Evolutionary conservation across 140 eudicot genomes (phyloP), one percentile per base, ranked within the genome.

Genomic region (Senecio squalidus): DNA sequence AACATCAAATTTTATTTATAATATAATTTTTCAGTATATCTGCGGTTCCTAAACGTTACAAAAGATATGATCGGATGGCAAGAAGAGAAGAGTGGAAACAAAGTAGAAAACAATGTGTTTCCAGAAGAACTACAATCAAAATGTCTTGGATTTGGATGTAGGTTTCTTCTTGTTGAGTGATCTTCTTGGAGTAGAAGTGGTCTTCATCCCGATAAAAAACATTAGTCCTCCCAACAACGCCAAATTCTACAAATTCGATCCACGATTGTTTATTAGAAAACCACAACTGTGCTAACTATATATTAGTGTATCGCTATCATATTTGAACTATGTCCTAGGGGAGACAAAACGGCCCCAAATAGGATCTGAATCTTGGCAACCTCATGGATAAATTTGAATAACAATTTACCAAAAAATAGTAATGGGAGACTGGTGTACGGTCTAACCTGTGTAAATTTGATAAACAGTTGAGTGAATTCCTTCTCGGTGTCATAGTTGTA

Each of bases 171-270:
- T 86, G 11, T 66, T 34, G 25, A 76, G 33, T 23, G 60, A 18
- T 72, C 94, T 80, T 60, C 87, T 78, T 9, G 85, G 85, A 69
- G 81, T 66, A 1, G n/a, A n/a, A n/a, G 94, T 78, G 64, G 76
- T 85, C 78, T 80, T 90, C 98, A 90, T 86, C 56, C 96, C 98
- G 21, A 90, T 65, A 64, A 83, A 90, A 58, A 90, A 90, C 58
- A 80, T 62, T 41, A 90, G 68, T 46, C 85, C 98, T 3, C 98
- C 98, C 3, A 83, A 55, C 66, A 86, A 51, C 2, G 93, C 95
- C 84, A 89, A 69, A 70, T 74, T 82, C 97, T 89, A 80, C 67
- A 67, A 60, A 29, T 43, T 0, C 60, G 20, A 44, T 10, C 14
- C 15, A 11, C 15, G 0, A 36, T 36, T 36, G 43, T 36, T 36